These are phyloP conservation scores for Silene coronaria DNA, from an alignment of 179 eudicot genomes.

Conservation along the genomic window DNA sequence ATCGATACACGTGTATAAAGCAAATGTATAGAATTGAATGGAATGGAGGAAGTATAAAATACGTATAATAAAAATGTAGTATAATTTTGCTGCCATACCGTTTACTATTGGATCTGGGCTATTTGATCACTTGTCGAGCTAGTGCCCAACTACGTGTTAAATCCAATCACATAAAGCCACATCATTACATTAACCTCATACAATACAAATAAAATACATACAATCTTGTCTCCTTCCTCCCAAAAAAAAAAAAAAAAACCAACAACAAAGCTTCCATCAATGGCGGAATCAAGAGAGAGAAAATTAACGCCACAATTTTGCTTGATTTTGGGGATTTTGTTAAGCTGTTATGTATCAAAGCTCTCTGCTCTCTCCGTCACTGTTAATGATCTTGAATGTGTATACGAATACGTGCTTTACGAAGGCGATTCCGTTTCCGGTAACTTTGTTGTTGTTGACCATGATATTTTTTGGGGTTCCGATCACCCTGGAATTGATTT, in stretches of 20 bases:
- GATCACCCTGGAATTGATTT: conserved; percentile 92
- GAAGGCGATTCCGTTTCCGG: conserved; percentile 82
- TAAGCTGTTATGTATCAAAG: conserved; percentile 28
- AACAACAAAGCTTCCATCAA: background rate
- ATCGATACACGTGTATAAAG: too few relatives aligned
- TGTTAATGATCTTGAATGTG: conserved; percentile 74
- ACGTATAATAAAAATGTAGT: too few relatives aligned
- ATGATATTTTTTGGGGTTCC: conserved; percentile 77
- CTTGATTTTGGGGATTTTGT: conserved; percentile 31
- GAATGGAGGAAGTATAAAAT: too few relatives aligned
- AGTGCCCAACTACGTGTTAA: background rate
- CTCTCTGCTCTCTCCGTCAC: conserved; percentile 58
- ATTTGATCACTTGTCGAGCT: too few relatives aligned
- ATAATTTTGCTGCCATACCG: too few relatives aligned
- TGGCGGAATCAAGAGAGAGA: conserved; percentile 28
- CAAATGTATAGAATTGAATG: too few relatives aligned
- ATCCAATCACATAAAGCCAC: background rate
- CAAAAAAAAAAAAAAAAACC: too few relatives aligned
- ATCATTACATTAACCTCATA: background rate
- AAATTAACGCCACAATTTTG: conserved; percentile 18
- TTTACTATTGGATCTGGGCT: too few relatives aligned
- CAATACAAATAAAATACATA: too few relatives aligned
- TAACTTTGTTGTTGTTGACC: conserved; percentile 91
- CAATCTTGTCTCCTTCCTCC: too few relatives aligned
- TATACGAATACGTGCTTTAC: conserved; percentile 73